Evolutionary conservation across 441 rosid species (phyloP).

Genomic region (Croton laevigatus): DNA sequence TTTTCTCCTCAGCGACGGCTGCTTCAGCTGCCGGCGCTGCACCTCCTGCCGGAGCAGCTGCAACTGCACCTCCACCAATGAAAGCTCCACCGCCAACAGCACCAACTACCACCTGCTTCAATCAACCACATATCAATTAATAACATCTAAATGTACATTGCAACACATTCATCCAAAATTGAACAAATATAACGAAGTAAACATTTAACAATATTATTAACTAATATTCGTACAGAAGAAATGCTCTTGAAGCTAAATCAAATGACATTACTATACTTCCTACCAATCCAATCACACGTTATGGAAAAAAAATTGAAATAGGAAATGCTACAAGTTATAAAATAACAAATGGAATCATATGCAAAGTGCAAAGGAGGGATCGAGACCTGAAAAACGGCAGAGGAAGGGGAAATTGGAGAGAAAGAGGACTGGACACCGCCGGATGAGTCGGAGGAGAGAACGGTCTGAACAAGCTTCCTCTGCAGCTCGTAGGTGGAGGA

Average conservation of each 20-base stretch:
- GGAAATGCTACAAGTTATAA: neutral
- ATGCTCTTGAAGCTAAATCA: too few species aligned
- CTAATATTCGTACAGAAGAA: too few species aligned
- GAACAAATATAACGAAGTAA: too few species aligned
- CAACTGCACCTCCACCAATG: constrained; percentile 41
- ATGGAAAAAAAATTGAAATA: too few species aligned
- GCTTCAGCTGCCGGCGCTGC: constrained; percentile 48
- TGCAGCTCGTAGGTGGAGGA: constrained; percentile 54
- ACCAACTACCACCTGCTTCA: constrained; percentile 54
- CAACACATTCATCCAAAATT: neutral
- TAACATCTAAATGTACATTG: neutral
- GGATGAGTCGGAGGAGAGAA: constrained; percentile 51
- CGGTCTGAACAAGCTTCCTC: constrained; percentile 66
- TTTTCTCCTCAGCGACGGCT: constrained; percentile 52
- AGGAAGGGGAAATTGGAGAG: constrained; percentile 35
- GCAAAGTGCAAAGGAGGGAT: neutral
- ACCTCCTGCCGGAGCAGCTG: constrained; percentile 48
- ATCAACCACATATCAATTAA: neutral
- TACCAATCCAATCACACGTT: too few species aligned
- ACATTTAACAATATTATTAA: too few species aligned
- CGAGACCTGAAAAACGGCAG: constrained; percentile 66
- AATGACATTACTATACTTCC: too few species aligned
- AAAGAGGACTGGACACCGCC: constrained; percentile 80
- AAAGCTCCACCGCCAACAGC: constrained; percentile 49
- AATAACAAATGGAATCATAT: neutral